Evolutionary conservation across 2,329 filamentous ascomycete species (phyloP).

Genomic region (Xylariaceae sp.): DNA sequence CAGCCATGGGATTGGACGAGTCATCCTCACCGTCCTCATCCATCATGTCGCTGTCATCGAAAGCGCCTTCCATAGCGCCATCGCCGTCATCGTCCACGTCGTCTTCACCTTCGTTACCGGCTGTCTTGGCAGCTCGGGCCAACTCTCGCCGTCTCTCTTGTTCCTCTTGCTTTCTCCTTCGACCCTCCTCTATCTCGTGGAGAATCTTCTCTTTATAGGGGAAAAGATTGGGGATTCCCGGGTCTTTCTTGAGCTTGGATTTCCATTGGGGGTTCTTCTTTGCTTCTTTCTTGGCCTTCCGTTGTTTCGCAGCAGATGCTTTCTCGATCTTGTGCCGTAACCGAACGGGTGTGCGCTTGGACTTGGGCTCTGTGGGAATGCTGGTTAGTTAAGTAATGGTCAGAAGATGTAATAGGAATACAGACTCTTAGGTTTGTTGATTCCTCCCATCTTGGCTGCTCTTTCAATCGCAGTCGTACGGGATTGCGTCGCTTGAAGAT

Average conservation of each 20-base stretch:
- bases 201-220: slow-evolving; percentile 96
- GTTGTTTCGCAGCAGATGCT: slow-evolving; percentile 82
- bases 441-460: slow-evolving; percentile 27
- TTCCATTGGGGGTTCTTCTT: slow-evolving; percentile 99
- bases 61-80: slow-evolving; percentile 43
- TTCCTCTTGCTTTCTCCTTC: slow-evolving; percentile 77
- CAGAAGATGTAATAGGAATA: slow-evolving; percentile 1
- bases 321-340: slow-evolving; percentile 96
- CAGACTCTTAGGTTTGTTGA: slow-evolving; percentile 32
- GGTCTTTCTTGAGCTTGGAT: slow-evolving; percentile 93
- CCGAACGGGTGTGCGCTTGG: slow-evolving; percentile 85
- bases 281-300: slow-evolving; percentile 80
- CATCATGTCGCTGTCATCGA: slow-evolving; percentile 47
- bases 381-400: not conserved
- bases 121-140: slow-evolving; percentile 62
- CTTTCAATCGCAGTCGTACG: slow-evolving; percentile 1
- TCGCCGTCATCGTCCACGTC: slow-evolving; percentile 44
- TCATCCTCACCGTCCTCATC: slow-evolving; percentile 64
- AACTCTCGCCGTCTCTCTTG: slow-evolving; percentile 66
- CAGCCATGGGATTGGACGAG: slow-evolving; percentile 82
- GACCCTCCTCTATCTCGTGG: slow-evolving; percentile 88
- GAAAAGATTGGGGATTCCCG: slow-evolving; percentile 94
- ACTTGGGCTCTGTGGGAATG: slow-evolving; percentile 72
- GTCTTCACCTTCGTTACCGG: slow-evolving; percentile 41
- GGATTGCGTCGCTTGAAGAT: slow-evolving; percentile 1